Conservation (phyloP, 2,329 filamentous ascomycete species). For the Iodosphaeria phyllophila region DNA sequence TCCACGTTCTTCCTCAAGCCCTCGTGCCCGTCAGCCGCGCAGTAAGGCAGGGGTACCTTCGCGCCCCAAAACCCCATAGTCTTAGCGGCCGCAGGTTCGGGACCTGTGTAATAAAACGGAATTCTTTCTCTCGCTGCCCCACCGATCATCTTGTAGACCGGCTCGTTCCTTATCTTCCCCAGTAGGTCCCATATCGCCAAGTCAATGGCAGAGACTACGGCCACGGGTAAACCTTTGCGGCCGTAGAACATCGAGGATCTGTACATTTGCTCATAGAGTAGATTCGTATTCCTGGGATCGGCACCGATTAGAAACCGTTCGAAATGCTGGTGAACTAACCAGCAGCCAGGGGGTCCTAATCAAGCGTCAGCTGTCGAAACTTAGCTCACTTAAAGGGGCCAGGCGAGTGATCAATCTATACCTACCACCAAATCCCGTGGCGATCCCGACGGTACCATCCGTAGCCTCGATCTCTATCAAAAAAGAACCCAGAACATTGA, state of each 20-base stretch:
- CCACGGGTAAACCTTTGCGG: conserved; percentile 75
- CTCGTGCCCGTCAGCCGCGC: conserved; percentile 67
- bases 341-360: conserved; percentile 68
- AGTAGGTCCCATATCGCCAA: conserved; percentile 83
- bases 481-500: conserved; percentile 88
- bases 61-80: conserved; percentile 78
- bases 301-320: conserved; percentile 78
- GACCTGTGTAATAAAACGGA: conserved; percentile 89
- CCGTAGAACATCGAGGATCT: conserved; percentile 92
- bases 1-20: conserved; percentile 80
- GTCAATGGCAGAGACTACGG: conserved; percentile 88
- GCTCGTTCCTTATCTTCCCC: conserved; percentile 80
- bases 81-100: conserved; percentile 63
- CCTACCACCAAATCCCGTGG: conserved; percentile 73
- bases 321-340: conserved; percentile 87
- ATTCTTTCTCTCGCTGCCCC: conserved; percentile 71
- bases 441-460: conserved; percentile 86
- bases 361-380: neutral
- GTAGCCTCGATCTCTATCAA: conserved; percentile 75
- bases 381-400: neutral
- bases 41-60: conserved; percentile 80
- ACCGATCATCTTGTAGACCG: conserved; percentile 86
- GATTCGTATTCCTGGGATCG: conserved; percentile 79
- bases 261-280: conserved; percentile 94
- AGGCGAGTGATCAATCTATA: neutral